Base-by-base conservation (phyloP, 2,329 filamentous ascomycete genomes). In the Metarhizium guizhouense region DNA sequence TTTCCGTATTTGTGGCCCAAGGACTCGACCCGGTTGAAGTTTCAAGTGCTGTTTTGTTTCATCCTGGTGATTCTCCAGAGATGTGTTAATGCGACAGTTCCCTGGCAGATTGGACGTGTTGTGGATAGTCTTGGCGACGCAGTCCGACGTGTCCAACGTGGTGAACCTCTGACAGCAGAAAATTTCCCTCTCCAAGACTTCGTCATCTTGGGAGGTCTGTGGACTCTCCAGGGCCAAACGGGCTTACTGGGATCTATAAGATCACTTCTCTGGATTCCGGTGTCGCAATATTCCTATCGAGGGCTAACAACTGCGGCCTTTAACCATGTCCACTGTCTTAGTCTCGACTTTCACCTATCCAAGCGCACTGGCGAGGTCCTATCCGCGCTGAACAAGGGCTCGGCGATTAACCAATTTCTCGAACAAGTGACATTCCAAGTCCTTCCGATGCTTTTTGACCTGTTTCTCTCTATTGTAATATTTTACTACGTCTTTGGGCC, bases 351-450 rank as follows among this genome's bases (percentile, higher is more conserved):
- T 66, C 94, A 99, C 68, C 81, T 97, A 3, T 91, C 90, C 53
- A 99, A 99, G 74, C 90, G 93, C 66, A 99, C 94, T 0, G 94
- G 94, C 59, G 94, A 99, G 72, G 91, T 99, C 10, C 76, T 97
- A 16, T 97, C 93, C 14, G 94, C 94, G 1, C 79, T 99, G 61
- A 96, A 94, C 74, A 99, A 99, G 70, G 94, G 94, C 49, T 92
- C 87, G 58, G 89, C 93, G 3, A 95, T 99, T 76, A 97, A 97
- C 67, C 90, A 88, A 6, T 99, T 99, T 69, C 80, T 99, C 56
- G 94, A 97, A 72, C 91, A 96, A 71, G 85, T 96, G 61, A 97
- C 93, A 0, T 99, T 99, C 67, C 89, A 95, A 68, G 90, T 99
- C 10, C 81, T 95, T 14, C 94, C 94, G 0, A 97, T 96, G 91